Evolutionary conservation across 345 rosid genomes (phyloP), one percentile per base, ranked within the genome.

Genomic region (Lenwebbia sp.): DNA sequence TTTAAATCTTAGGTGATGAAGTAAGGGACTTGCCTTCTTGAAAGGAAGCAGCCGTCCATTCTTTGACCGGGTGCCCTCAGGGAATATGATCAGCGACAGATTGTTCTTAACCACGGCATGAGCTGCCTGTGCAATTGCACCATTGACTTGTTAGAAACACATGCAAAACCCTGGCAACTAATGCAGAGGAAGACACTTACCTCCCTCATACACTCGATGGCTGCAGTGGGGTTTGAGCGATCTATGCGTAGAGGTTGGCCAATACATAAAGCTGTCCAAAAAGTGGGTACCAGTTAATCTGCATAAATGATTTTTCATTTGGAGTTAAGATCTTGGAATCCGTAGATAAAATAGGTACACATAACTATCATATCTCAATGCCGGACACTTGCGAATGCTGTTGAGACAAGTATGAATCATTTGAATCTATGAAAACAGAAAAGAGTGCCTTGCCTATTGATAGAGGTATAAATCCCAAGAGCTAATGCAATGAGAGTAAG

Each of bases 11-110:
- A 22, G 56, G 7, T 13, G 56, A 10, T 40, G 33, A 84, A n/a
- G 81, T 54, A 23, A 4, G 56, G 23, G 37, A 15, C 25, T 55
- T 54, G 92, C 94, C 94, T 92, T 93, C 86, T 92, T 92, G 49
- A 91, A 93, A 55, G 94, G 93, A 28, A 90, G 94, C 2, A 92
- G 86, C 50, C 90, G 85, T 13, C 93, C 95, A 82, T 88, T 85
- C 87, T 91, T 86, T 55, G 96, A 93, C 87, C 96, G 86, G 47
- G 94, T 92, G 53, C 96, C 96, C 90, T 93, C 92, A 0, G 96
- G 95, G 83, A 92, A 94, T 53, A 94, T 90, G 76, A 90, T 85
- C 56, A 92, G 60, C 37, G 96, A 94, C 13, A 94, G 88, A 23
- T 90, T 86, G 86, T 91, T 88, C 37, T 85, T 87, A 11, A 87